phyloP scores from a whole-genome alignment of 805 yeast species.

The Jamesozyma hellenica region DNA sequence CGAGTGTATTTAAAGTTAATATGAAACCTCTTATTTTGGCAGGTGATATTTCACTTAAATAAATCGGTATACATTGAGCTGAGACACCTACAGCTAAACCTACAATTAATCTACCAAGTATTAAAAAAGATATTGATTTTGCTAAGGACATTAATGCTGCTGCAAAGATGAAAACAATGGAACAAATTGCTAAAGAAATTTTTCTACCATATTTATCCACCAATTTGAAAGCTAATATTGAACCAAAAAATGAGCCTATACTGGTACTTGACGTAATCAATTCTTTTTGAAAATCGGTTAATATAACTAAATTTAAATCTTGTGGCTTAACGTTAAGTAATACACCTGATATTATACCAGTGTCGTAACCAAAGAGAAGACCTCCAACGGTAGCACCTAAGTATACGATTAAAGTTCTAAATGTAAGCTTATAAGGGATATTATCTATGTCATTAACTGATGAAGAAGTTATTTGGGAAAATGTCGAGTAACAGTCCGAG shows the following conservation, averaged over 20 bases:
- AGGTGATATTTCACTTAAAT: conserved; percentile 43
- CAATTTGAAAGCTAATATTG: conserved; percentile 39
- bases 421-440: conserved; percentile 18
- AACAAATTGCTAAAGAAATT: conserved; percentile 32
- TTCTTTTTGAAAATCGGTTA: conserved; percentile 32
- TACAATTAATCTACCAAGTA: conserved; percentile 49
- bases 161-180: conserved; percentile 38
- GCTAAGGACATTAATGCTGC: conserved; percentile 41
- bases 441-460: conserved; percentile 26
- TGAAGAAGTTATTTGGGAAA: conserved; percentile 21
- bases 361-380: conserved; percentile 53
- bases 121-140: conserved; percentile 32
- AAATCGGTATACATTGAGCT: conserved; percentile 55
- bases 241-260: conserved; percentile 46
- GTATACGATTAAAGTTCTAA: conserved; percentile 13
- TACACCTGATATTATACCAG: conserved; percentile 55
- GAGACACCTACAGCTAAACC: conserved; percentile 71
- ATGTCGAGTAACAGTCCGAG: conserved; percentile 23
- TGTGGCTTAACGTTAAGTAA: conserved; percentile 37
- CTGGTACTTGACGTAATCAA: conserved; percentile 38
- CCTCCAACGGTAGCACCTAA: conserved; percentile 45
- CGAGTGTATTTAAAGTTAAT: conserved; percentile 32
- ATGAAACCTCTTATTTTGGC: conserved; percentile 32
- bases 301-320: conserved; percentile 28
- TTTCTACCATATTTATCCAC: conserved; percentile 43